Conservation (phyloP, 1,284 basidiomycete genomes). For the Moesziomyces aphidis region DNA sequence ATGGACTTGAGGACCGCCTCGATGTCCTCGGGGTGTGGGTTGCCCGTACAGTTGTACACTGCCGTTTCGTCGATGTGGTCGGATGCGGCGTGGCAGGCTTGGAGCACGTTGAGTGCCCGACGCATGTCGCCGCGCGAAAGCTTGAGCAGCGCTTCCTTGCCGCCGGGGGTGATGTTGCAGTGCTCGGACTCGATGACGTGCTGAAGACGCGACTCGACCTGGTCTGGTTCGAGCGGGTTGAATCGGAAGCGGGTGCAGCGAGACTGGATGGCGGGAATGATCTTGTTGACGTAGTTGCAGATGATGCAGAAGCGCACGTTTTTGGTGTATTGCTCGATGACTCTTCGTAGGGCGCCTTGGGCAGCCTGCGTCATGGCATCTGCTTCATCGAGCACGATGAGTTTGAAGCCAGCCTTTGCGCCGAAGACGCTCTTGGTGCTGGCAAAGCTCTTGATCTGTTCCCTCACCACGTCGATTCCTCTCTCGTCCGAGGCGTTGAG, state of each 20-base stretch:
- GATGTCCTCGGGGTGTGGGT: slow-evolving; percentile 92
- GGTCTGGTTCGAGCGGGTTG: slow-evolving; percentile 86
- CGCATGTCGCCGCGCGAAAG: slow-evolving; percentile 98
- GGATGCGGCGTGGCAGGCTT: slow-evolving; percentile 97
- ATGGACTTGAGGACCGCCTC: slow-evolving; percentile 93
- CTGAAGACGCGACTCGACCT: slow-evolving; percentile 85
- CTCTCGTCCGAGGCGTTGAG: slow-evolving; percentile 97
- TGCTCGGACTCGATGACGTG: slow-evolving; percentile 85
- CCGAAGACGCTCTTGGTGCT: slow-evolving; percentile 87
- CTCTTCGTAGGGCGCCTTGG: slow-evolving; percentile 92
- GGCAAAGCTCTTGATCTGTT: slow-evolving; percentile 98
- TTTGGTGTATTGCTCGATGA: slow-evolving; percentile 98
- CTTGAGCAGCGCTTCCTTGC: slow-evolving; percentile 88
- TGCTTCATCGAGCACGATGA: slow-evolving; percentile 97
- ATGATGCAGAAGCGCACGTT: slow-evolving; percentile 99
- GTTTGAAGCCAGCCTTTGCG: slow-evolving; percentile 77
- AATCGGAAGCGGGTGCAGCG: slow-evolving; percentile 95
- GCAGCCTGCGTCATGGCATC: slow-evolving; percentile 99
- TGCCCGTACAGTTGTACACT: slow-evolving; percentile 96
- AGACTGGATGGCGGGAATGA: slow-evolving; percentile 97
- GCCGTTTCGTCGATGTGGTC: slow-evolving; percentile 86
- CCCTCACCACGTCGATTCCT: slow-evolving; percentile 97
- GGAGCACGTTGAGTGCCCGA: slow-evolving; percentile 91
- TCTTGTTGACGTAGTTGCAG: slow-evolving; percentile 99
- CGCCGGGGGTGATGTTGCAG: slow-evolving; percentile 86